Evolutionary conservation across 345 rosid species (phyloP).

Genomic region (Brassica nigra): DNA sequence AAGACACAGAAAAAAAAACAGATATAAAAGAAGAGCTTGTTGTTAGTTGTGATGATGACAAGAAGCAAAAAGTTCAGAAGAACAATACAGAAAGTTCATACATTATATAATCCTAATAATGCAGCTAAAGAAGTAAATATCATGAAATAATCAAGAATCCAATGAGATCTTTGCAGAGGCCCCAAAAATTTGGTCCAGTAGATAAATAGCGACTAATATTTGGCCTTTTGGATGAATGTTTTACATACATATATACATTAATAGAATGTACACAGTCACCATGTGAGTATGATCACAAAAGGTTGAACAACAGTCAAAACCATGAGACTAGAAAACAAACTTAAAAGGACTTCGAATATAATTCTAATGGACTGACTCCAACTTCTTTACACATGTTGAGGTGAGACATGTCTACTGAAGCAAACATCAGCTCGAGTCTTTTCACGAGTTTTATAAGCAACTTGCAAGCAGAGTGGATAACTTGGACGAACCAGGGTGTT

Average conservation of each 20-base stretch:
- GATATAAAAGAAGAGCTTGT: conserved; percentile 13
- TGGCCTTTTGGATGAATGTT: conserved; percentile 25
- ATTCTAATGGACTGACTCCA: neutral
- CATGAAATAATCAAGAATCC: conserved; percentile 32
- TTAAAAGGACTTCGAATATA: neutral
- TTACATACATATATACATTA: neutral
- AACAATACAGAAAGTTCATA: conserved; percentile 14
- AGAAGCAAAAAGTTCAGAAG: conserved; percentile 33
- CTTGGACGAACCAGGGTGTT: neutral
- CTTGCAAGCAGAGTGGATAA: neutral
- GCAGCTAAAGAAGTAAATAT: conserved; percentile 1
- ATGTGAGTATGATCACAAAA: conserved; percentile 31
- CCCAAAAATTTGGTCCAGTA: conserved; percentile 5
- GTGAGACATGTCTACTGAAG: conserved; percentile 4
- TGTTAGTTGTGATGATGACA: conserved; percentile 38
- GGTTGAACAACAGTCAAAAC: conserved; percentile 26
- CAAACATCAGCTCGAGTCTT: neutral
- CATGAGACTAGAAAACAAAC: conserved; percentile 6
- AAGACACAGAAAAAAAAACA: conserved; percentile 16
- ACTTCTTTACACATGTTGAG: neutral
- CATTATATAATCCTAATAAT: conserved; percentile 26
- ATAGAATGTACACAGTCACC: conserved; percentile 2
- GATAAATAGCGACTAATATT: conserved; percentile 11
- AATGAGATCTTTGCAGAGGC: conserved; percentile 36
- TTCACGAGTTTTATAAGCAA: conserved; percentile 1